A percentile compares a stretch with the other conserved stretches of the same genome.
phyloP scores from a whole-genome alignment of 306 rosid species.

The Hylodesmum podocarpum region DNA sequence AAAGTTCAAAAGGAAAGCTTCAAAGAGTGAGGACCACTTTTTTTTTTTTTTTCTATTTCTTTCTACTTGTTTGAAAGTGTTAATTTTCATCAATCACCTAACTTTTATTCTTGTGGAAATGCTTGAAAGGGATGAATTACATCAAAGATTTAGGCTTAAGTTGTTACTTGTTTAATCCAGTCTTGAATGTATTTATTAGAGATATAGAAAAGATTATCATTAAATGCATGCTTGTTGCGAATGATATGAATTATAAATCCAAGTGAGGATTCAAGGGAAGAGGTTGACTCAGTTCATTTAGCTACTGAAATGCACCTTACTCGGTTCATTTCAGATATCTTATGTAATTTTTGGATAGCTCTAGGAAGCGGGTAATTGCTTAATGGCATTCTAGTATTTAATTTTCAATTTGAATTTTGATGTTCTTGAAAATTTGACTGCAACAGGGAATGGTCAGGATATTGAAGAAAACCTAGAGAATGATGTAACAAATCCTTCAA shows the following conservation, averaged over 20 bases:
- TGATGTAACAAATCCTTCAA: slow-evolving; percentile 46
- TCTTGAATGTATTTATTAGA: no score
- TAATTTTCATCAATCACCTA: neutral
- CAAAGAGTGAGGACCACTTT: slow-evolving; percentile 55
- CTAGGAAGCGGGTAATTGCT: neutral
- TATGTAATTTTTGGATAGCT: neutral
- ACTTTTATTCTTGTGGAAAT: neutral
- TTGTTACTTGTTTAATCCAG: no score
- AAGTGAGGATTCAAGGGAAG: no score
- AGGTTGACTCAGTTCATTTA: neutral
- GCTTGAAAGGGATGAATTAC: no score
- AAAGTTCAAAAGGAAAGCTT: slow-evolving; percentile 74
- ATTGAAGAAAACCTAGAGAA: slow-evolving; percentile 42
- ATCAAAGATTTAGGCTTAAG: no score
- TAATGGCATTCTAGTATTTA: neutral
- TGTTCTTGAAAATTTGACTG: slow-evolving; percentile 23
- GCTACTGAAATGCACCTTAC: neutral
- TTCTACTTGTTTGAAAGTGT: neutral
- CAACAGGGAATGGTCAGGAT: slow-evolving; percentile 41
- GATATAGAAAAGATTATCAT: no score
- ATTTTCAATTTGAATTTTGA: neutral
- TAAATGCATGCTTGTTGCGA: no score
- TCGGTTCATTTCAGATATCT: neutral
- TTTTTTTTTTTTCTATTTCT: neutral
- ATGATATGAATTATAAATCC: no score